Evolutionary conservation across 495 filamentous ascomycete genomes (phyloP), one percentile per base, ranked within the genome.

Genomic region (Lepraria neglecta): DNA sequence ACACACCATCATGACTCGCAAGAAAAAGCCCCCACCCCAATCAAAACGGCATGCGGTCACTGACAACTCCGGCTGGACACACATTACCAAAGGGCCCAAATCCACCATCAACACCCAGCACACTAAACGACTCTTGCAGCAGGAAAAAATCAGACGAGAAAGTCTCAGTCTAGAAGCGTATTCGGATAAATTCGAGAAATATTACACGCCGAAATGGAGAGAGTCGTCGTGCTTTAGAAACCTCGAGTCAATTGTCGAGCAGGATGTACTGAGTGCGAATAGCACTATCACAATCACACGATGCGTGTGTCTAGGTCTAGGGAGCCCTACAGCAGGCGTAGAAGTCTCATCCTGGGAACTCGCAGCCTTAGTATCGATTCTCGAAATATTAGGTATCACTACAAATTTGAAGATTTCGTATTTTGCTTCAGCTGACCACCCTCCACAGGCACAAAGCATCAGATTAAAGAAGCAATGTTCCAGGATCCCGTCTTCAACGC

Each of bases 401-500:
- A 35, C 10, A 35, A 6, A 35, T 35, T 6, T 35, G 33, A 35
- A 35, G 10, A 35, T 35, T 35, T 35, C 33, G 6, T 6, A 35
- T 6, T 35, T 4, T 5, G 2, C 28, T 33, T 10, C 9, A 11
- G 4, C 3, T 11, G 14, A 0, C 11, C 12, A 14, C 55, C 55
- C 24, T 2, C 21, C 30, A 48, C 9, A 40, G 46, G 24, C 27
- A 42, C 53, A 38, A 45, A 3, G 4, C 50, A 52, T 6, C 44
- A 3, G 30, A 38, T 54, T 17, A 21, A 43, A 12, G 4, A 47
- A 31, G 73, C 81, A 53, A 71, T 82, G 63, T 80, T 86, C 27
- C 88, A 92, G 74, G 88, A 92, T 53, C 88, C 88, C 7, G 67
- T 81, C 64, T 90, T 90, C 73, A 89, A 83, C 56, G 47, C 69